Conservation (phyloP, 2,329 filamentous ascomycete species). For the Colletotrichum tanaceti region DNA sequence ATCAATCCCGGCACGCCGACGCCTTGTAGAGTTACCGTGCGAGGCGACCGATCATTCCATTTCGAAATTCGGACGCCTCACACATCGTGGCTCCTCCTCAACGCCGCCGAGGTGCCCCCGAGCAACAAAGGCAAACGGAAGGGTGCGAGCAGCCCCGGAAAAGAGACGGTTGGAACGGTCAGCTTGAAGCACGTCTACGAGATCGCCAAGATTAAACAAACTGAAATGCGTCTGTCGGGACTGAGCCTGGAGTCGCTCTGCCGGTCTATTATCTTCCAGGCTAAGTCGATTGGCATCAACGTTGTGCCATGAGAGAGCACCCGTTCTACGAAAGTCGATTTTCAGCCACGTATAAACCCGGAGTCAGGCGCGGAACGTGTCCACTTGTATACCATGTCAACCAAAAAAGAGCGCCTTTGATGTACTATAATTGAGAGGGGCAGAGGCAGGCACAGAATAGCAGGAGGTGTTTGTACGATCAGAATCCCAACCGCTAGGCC, state of each 20-base stretch:
- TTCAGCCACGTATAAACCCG: slow-evolving; percentile 15
- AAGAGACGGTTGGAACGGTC: slow-evolving; percentile 84
- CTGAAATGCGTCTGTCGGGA: slow-evolving; percentile 79
- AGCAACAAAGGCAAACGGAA: slow-evolving; percentile 81
- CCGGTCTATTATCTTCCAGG: slow-evolving; percentile 78
- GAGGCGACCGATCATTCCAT: slow-evolving; percentile 90
- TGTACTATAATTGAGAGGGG: slow-evolving; percentile 32
- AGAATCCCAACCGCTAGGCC: slow-evolving; percentile 23
- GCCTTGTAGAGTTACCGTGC: slow-evolving; percentile 90
- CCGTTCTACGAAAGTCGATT: slow-evolving; percentile 17
- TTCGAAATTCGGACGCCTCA: slow-evolving; percentile 95
- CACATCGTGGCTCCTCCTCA: slow-evolving; percentile 89
- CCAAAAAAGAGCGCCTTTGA: slow-evolving; percentile 20
- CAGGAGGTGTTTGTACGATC: slow-evolving; percentile 34
- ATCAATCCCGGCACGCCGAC: slow-evolving; percentile 86
- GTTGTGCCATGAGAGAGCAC: slow-evolving; percentile 67
- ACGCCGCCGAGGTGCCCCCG: slow-evolving; percentile 79
- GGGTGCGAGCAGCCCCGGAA: slow-evolving; percentile 79
- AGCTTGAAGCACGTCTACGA: slow-evolving; percentile 97
- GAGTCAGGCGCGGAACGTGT: slow-evolving; percentile 36
- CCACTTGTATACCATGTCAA: slow-evolving; percentile 38
- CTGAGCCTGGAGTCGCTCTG: slow-evolving; percentile 77
- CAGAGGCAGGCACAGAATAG: slow-evolving; percentile 17
- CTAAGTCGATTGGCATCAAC: slow-evolving; percentile 79
- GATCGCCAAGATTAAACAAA: slow-evolving; percentile 96